Conservation (phyloP, 805 yeast genomes). For the Metschnikowia colocasiae region DNA sequence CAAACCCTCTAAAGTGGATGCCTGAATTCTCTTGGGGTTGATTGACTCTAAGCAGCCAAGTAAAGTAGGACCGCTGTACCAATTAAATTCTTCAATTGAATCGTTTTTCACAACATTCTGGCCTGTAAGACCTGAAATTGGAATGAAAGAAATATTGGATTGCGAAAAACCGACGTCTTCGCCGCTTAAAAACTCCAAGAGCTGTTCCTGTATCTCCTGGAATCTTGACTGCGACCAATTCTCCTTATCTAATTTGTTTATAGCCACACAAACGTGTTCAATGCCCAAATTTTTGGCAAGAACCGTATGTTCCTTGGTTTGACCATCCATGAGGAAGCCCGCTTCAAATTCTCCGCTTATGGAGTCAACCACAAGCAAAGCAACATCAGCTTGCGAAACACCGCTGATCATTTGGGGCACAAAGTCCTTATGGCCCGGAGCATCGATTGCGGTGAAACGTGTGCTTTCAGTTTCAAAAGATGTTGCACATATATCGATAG, state of each 20-base stretch:
- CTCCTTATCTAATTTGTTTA: slow-evolving; percentile 68
- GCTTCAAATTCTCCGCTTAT: slow-evolving; percentile 65
- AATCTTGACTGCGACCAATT: slow-evolving; percentile 55
- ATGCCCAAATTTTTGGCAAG: slow-evolving; percentile 67
- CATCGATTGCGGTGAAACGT: slow-evolving; percentile 70
- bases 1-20: slow-evolving; percentile 10
- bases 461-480: slow-evolving; percentile 54
- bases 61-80: slow-evolving; percentile 49
- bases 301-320: slow-evolving; percentile 73
- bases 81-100: slow-evolving; percentile 29
- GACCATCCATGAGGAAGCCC: slow-evolving; percentile 65
- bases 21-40: slow-evolving; percentile 6
- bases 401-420: slow-evolving; percentile 87
- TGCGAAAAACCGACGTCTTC: slow-evolving; percentile 47
- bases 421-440: slow-evolving; percentile 81
- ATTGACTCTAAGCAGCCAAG: slow-evolving; percentile 39
- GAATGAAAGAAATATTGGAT: slow-evolving; percentile 50
- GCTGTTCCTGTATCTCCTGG: slow-evolving; percentile 45
- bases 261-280: slow-evolving; percentile 54
- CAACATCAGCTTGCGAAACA: slow-evolving; percentile 72
- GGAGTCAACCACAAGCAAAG: slow-evolving; percentile 68
- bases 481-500: slow-evolving; percentile 72
- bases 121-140: slow-evolving; percentile 69
- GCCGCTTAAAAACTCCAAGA: slow-evolving; percentile 48
- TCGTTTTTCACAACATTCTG: slow-evolving; percentile 53